These are phyloP conservation scores for Naganishia vishniacii DNA, from an alignment of 768 basidiomycete genomes.

Conservation along the genomic window DNA sequence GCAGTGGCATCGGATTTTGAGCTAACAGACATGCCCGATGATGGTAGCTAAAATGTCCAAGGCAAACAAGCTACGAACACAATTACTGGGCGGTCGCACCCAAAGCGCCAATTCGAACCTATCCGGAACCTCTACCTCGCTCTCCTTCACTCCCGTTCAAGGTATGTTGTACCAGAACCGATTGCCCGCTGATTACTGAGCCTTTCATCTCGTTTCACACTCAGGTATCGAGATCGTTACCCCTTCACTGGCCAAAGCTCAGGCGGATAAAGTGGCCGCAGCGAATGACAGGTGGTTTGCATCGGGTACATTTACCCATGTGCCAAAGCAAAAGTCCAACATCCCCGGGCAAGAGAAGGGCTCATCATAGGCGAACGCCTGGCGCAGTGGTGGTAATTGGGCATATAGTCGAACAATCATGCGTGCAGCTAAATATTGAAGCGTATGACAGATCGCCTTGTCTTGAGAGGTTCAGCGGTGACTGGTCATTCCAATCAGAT, in stretches of 20 bases:
- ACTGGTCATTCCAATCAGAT: no score
- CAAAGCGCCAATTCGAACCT: conserved; percentile 54
- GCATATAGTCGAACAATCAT: no score
- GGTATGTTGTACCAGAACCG: conserved; percentile 50
- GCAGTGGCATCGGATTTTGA: no score
- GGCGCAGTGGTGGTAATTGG: no score
- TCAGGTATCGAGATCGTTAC: conserved; percentile 94
- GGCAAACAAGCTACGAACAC: conserved; percentile 82
- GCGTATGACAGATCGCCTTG: no score
- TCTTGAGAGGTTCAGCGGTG: no score
- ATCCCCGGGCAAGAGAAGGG: conserved; percentile 36
- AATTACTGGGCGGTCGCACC: conserved; percentile 69
- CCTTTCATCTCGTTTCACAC: conserved; percentile 9
- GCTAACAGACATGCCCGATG: neutral
- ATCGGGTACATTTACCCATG: conserved; percentile 49
- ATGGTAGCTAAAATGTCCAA: conserved; percentile 88
- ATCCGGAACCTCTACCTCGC: conserved; percentile 82
- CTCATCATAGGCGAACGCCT: conserved; percentile 1
- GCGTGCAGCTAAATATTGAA: no score
- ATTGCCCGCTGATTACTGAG: neutral
- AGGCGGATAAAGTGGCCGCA: conserved; percentile 72
- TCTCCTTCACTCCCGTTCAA: conserved; percentile 94
- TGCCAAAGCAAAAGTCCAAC: conserved; percentile 41
- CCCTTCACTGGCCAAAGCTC: conserved; percentile 58
- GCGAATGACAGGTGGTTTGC: conserved; percentile 98